Conservation (phyloP, 768 basidiomycete species). For the Austroboletus festivus region DNA sequence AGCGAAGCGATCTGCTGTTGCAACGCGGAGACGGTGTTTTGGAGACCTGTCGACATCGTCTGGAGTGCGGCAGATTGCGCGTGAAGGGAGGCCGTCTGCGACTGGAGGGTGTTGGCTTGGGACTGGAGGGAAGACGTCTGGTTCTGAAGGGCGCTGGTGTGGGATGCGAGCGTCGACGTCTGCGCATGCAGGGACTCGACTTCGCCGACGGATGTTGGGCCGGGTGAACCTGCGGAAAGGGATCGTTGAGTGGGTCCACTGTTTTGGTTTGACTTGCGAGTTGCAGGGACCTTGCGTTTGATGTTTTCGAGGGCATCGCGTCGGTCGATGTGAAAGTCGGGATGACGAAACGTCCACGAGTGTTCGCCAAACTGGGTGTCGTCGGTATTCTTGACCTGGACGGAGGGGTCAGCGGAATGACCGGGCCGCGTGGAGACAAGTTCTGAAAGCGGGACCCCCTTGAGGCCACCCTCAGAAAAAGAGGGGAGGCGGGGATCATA, state of each 20-base stretch:
- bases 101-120: conserved; percentile 25
- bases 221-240: conserved; percentile 26
- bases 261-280: conserved; percentile 30
- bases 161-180: conserved; percentile 28
- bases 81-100: conserved; percentile 34
- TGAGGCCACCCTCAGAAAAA: conserved; percentile 11
- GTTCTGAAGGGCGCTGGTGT: conserved; percentile 28
- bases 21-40: conserved; percentile 23
- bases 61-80: conserved; percentile 34
- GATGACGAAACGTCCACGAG: conserved; percentile 52
- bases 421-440: conserved; percentile 1
- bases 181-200: conserved; percentile 28
- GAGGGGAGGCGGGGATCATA: conserved; percentile 12
- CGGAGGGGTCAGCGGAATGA: conserved; percentile 2
- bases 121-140: conserved; percentile 29
- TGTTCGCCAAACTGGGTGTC: conserved; percentile 69
- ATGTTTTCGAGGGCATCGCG: conserved; percentile 61
- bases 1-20: conserved; percentile 30
- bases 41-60: conserved; percentile 27
- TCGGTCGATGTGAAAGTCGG: conserved; percentile 50
- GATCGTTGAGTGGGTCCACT: conserved; percentile 28
- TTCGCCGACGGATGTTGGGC: conserved; percentile 21
- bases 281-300: conserved; percentile 53
- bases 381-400: conserved; percentile 77
- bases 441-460: conserved; percentile 2